Evolutionary conservation across 176 grass and related monocot genomes (phyloP).

Genomic region (Hsuehochloa calcarea): DNA sequence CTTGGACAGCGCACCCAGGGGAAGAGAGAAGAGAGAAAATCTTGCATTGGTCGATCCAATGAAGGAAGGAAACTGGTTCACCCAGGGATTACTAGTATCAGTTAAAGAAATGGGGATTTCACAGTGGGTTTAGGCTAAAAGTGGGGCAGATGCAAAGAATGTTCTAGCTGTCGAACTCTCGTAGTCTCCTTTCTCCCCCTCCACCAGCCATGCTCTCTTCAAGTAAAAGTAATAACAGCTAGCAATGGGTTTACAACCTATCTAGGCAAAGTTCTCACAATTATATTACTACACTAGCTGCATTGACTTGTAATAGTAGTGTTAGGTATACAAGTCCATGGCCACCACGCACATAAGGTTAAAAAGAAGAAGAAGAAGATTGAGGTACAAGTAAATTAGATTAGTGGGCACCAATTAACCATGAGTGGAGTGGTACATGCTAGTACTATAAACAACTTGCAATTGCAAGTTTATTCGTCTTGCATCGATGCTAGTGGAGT

Average conservation of each 20-base stretch:
- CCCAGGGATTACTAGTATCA: background rate
- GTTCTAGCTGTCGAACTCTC: constrained; percentile 31
- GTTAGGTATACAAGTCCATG: background rate
- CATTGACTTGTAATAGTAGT: constrained; percentile 18
- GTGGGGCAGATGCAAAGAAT: constrained; percentile 31
- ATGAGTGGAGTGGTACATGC: background rate
- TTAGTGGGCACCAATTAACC: background rate
- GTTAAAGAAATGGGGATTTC: constrained; percentile 20
- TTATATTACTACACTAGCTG: background rate
- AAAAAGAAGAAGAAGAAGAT: background rate
- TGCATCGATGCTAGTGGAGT: background rate
- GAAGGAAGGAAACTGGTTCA: background rate
- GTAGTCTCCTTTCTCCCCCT: background rate
- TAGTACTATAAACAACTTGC: background rate
- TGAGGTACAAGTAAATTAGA: background rate
- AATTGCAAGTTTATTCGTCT: background rate
- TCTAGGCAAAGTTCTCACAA: background rate
- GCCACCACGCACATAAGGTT: background rate
- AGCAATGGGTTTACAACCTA: background rate
- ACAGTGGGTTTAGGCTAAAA: constrained; percentile 49
- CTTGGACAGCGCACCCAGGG: constrained; percentile 38
- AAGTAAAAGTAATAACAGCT: constrained; percentile 23
- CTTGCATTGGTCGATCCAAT: constrained; percentile 34
- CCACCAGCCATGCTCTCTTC: constrained; percentile 3
- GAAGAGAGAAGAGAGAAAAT: background rate